Evolutionary conservation across 371 early-diverging fungal species (phyloP), one percentile per base, ranked within the genome.

Genomic region (Mortierella sp.): DNA sequence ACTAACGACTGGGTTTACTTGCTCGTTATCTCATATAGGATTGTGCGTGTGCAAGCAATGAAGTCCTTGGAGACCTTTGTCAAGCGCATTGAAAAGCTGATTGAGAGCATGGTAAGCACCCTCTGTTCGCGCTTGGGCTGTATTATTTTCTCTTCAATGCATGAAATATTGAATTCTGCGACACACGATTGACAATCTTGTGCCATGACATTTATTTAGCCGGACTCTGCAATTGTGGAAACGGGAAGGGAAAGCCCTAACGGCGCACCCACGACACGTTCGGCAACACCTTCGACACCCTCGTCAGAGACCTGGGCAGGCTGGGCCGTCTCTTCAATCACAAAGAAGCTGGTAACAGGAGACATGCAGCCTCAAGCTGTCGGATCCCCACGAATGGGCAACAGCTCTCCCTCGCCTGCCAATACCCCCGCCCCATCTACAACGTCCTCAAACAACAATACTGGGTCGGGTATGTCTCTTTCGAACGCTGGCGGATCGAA

Each of bases 31-130:
- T 43, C 2, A 28, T 43, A 13, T 82, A 93, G 93, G 86, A 82
- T 90, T 59, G 97, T 97, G 9, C 95, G 98, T 26, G 90, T 88
- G 31, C 96, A 96, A 78, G 98, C 98, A 3, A 92, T 95, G 77
- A 95, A 93, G 76, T 90, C 95, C 4, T 76, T 97, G 48, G 88
- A 93, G 5, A 77, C 89, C 5, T 94, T 97, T 84, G 72, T 95
- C 1, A 90, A 88, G 46, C 89, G 90, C 37, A 75, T 96, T 21
- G 94, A 97, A 82, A 91, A 92, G 48, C 86, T 93, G 77, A 90
- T 95, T 13, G 92, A 93, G 34, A 86, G 77, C 37, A 96, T 98
- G 95, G 94, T 93, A 82, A 73, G 76, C 73, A 59, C 16, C 6
- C 43, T 40, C n/a, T 31, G 59, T 16, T 14, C 21, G 55, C 50